Base-by-base conservation (phyloP, 2,329 filamentous ascomycete genomes). In the Beauveria rudraprayagi region DNA sequence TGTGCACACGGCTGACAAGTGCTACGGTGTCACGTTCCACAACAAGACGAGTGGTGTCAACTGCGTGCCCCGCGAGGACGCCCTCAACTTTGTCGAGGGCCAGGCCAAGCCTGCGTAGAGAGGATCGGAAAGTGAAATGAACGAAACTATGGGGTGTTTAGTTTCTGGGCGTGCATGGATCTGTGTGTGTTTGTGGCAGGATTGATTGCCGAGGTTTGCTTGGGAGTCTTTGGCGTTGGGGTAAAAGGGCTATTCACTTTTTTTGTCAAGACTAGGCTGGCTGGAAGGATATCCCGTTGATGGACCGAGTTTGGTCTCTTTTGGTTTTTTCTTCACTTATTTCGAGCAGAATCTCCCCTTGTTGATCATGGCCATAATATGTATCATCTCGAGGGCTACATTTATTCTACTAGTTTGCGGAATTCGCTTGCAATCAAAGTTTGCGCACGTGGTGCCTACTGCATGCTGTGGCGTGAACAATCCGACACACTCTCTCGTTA, bases 1-100 rank as follows among this genome's bases (percentile, higher is more conserved):
- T 82, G 83, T 99, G 65, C 85, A 89, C 63, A 91, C 97, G 22
- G 94, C 94, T 3, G 92, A 97, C 78, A 96, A 96, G 78, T 97
- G 93, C 76, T 99, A 99, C 73, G 94, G 94, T 63, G 94, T 99
- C 56, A 91, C 90, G 56, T 97, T 93, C 75, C 84, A 86, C 66
- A 93, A 92, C 75, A 97, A 97, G 82, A 95, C 92, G 66, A 96
- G 91, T 77, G 90, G 86, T 44, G 96, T 99, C 69, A 91, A 94
- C 76, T 93, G 93, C 57, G 92, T 97, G 55, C 87, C 85, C 64
- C 85, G 87, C 60, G 91, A 96, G 65, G 90, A 94, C 69, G 94
- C 94, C 30, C 78, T 99, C 67, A 88, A 90, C 70, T 99, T 99
- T 72, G 92, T 99, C 14, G 93, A 97, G 72, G 93, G 92, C 22